Conservation (phyloP, 2,329 filamentous ascomycete genomes). For the Diaporthe sp. region DNA sequence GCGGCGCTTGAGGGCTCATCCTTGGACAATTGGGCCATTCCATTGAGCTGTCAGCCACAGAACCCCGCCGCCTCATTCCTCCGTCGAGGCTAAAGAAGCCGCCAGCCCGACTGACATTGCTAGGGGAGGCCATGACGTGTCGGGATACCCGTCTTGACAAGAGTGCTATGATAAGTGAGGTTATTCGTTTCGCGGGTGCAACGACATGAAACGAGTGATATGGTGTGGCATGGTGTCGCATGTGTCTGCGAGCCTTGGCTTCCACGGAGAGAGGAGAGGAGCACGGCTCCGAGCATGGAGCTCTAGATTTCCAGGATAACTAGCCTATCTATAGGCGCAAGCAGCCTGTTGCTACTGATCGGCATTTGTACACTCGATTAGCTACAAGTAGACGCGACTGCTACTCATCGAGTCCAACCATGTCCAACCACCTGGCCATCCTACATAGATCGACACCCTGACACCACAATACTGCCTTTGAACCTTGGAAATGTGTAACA, state of each 20-base stretch:
- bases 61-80: slow-evolving; percentile 19
- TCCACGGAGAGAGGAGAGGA: background rate
- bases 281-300: background rate
- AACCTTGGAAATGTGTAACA: background rate
- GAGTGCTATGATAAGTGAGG: background rate
- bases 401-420: background rate
- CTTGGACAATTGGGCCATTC: background rate
- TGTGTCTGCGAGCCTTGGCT: slow-evolving; percentile 8
- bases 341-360: background rate
- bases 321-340: background rate
- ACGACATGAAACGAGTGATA: slow-evolving; percentile 18
- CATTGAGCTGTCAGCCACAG: slow-evolving; percentile 7
- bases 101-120: background rate
- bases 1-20: slow-evolving; percentile 21
- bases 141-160: background rate
- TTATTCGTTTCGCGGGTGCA: slow-evolving; percentile 8
- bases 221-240: slow-evolving; percentile 15
- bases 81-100: background rate
- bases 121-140: background rate
- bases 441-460: background rate
- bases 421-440: background rate
- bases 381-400: background rate
- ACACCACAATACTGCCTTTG: background rate
- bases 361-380: background rate
- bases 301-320: background rate